These are phyloP conservation scores for Phlebopus sp. DNA, from an alignment of 1,284 basidiomycete genomes.

Conservation along the genomic window DNA sequence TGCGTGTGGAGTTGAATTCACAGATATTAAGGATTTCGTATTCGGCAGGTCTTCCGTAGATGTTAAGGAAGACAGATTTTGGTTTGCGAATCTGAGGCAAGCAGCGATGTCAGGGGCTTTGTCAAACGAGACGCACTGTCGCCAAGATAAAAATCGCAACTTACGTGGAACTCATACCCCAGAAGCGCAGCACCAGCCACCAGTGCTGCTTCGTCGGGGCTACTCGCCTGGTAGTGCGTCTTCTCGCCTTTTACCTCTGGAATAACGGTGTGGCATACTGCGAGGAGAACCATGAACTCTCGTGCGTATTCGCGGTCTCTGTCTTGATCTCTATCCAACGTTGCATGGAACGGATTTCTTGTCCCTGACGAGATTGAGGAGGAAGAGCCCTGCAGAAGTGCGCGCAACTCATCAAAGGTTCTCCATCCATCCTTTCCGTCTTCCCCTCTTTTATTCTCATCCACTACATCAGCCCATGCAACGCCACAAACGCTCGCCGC, in stretches of 20 bases:
- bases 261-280: conserved; percentile 98
- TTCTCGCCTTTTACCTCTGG: conserved; percentile 88
- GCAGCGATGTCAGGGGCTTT: neutral
- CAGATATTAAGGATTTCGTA: conserved; percentile 95
- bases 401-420: conserved; percentile 73
- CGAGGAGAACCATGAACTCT: conserved; percentile 89
- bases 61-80: conserved; percentile 87
- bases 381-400: conserved; percentile 41
- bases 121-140: neutral
- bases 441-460: conserved; percentile 59
- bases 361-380: conserved; percentile 7
- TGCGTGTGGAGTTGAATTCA: conserved; percentile 98
- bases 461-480: conserved; percentile 86
- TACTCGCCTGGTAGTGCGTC: conserved; percentile 92
- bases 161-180: conserved; percentile 91
- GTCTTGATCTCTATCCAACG: conserved; percentile 16
- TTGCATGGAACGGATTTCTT: conserved; percentile 23
- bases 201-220: conserved; percentile 96
- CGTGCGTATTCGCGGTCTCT: conserved; percentile 59
- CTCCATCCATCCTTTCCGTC: conserved; percentile 71
- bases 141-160: conserved; percentile 26
- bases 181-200: conserved; percentile 92
- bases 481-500: conserved; percentile 89
- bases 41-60: conserved; percentile 72
- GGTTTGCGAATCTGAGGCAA: conserved; percentile 82